Evolutionary conservation across 2,329 filamentous ascomycete species (phyloP), one percentile per base, ranked within the genome.

Genomic region (Ustulina deusta): DNA sequence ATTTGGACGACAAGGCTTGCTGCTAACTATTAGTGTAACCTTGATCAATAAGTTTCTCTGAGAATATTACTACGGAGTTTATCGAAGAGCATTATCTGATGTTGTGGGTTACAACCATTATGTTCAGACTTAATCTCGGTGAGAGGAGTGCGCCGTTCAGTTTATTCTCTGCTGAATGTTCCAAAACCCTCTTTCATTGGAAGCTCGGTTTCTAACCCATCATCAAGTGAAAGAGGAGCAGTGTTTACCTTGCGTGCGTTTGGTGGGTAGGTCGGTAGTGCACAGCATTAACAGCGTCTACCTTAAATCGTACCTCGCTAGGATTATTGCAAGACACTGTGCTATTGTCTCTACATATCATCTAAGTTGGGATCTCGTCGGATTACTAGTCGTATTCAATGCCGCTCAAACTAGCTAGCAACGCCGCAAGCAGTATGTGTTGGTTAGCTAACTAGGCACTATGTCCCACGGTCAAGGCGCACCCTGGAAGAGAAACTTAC

Each of bases 401-500:
- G 27, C 55, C 22, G 40, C 55, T 58, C 20, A 58, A 22, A n/a
- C 48, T 48, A 58, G 25, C 55, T 34, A 58, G 55, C 38, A 46
- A 27, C 1, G 36, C 55, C 3, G 40, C 40, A 34, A 48, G 9
- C 11, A 58, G 40, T 58, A 34, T 48, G 1, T 54, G 1, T 15
- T 29, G 9, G 27, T 46, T 25, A 46, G 38, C 46, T 58, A 25
- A 46, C 17, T 13, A n/a, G 42, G 13, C 25, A 48, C 13, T 38
- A 40, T 15, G n/a, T n/a, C n/a, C n/a, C n/a, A n/a, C n/a, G n/a
- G n/a, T n/a, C n/a, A n/a, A n/a, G n/a, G n/a, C n/a, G n/a, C n/a
- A n/a, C n/a, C 38, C 6, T 42, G 10, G 15, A 57, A 29, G 9
- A 17, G 17, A 59, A 34, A 61, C 59, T 61, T 36, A 61, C 59